phyloP scores from a whole-genome alignment of 2,329 filamentous ascomycete species.

The Exophiala lecanii-corni region DNA sequence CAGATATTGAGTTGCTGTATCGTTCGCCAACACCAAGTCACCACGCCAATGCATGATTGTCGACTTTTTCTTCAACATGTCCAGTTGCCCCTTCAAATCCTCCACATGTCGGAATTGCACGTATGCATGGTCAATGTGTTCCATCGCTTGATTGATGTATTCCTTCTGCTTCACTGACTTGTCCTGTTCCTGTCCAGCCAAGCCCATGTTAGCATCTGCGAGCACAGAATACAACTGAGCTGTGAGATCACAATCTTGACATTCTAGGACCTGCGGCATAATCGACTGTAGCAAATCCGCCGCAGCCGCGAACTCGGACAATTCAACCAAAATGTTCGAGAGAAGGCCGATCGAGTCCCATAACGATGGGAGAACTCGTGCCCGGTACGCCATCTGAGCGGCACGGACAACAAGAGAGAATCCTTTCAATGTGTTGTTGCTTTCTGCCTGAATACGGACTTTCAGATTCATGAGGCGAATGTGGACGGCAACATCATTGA shows the following conservation, averaged over 20 bases:
- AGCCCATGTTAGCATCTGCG: conserved; percentile 73
- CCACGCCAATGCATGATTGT: conserved; percentile 68
- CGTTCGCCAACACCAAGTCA: conserved; percentile 59
- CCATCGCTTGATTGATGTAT: conserved; percentile 54
- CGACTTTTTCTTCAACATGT: conserved; percentile 78
- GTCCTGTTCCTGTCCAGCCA: conserved; percentile 54
- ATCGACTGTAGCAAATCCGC: conserved; percentile 61
- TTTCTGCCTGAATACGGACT: conserved; percentile 62
- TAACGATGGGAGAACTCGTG: conserved; percentile 62
- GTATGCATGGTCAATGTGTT: conserved; percentile 60
- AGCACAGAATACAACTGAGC: conserved; percentile 66
- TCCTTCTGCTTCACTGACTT: conserved; percentile 46
- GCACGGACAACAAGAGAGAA: conserved; percentile 75
- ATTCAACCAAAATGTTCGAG: conserved; percentile 62
- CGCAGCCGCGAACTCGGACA: conserved; percentile 67
- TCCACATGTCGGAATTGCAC: conserved; percentile 62
- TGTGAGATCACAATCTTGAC: conserved; percentile 57
- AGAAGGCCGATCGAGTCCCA: conserved; percentile 69
- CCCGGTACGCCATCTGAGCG: conserved; percentile 66
- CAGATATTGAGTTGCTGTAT: conserved; percentile 59
- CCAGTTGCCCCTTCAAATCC: conserved; percentile 66
- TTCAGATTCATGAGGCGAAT: conserved; percentile 70
- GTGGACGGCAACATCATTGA: conserved; percentile 62
- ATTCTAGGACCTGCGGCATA: conserved; percentile 72
- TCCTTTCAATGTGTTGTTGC: conserved; percentile 65